Evolutionary conservation across 352 stramenopile genomes (phyloP).

Genomic region (Pythium graminicola): DNA sequence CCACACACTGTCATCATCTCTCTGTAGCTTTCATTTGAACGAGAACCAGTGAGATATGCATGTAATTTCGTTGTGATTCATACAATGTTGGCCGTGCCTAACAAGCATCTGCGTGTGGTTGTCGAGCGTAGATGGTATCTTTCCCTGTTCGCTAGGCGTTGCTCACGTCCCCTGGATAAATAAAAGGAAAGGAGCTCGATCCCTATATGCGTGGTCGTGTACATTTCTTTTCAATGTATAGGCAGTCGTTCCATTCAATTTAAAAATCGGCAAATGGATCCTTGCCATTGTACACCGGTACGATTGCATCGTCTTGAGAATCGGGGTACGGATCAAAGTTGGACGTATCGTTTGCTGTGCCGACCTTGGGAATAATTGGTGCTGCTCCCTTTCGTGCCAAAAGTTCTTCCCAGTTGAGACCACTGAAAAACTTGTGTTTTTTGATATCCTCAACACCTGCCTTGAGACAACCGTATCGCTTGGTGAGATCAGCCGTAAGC

Average conservation of each 20-base stretch:
- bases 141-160: no score
- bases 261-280: slow-evolving; percentile 93
- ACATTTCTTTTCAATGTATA: background rate
- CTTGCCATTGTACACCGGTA: slow-evolving; percentile 89
- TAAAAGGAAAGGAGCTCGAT: no score
- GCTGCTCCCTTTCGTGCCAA: slow-evolving; percentile 83
- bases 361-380: slow-evolving; percentile 92
- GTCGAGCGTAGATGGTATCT: no score
- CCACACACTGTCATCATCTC: no score
- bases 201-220: slow-evolving; percentile 2
- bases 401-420: slow-evolving; percentile 89
- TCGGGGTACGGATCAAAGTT: slow-evolving; percentile 98
- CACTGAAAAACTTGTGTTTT: slow-evolving; percentile 94
- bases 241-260: no score
- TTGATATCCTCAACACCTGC: slow-evolving; percentile 94
- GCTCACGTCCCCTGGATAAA: slow-evolving; percentile 27
- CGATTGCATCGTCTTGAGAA: slow-evolving; percentile 82
- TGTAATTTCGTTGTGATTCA: no score
- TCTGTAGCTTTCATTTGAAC: no score
- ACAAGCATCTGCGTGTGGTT: no score
- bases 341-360: slow-evolving; percentile 89
- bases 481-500: slow-evolving; percentile 93
- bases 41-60: no score
- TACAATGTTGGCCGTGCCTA: no score
- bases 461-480: slow-evolving; percentile 96